phyloP scores from a whole-genome alignment of 257 asterid species.

The Striga asiatica region DNA sequence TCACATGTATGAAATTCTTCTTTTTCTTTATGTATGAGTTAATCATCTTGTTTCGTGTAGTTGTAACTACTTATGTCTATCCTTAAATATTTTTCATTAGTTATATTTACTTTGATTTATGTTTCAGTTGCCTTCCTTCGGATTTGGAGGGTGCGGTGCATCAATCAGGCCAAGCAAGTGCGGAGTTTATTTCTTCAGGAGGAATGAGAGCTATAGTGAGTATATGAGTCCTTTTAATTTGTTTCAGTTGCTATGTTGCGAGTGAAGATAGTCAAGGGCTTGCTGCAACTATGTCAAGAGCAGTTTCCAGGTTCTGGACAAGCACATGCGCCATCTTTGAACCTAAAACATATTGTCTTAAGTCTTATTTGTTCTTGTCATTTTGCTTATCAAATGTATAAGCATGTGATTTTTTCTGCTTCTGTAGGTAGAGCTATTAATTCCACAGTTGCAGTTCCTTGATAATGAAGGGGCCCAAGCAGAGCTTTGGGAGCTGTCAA shows the following conservation, averaged over 20 bases:
- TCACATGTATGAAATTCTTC: too few relatives aligned
- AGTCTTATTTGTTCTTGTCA: neutral
- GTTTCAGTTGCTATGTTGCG: conserved; percentile 6
- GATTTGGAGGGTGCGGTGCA: conserved; percentile 92
- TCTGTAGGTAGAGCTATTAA: conserved; percentile 78
- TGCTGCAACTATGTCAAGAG: neutral
- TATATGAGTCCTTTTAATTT: neutral
- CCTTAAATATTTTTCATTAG: neutral
- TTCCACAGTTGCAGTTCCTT: conserved; percentile 88
- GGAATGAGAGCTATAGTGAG: conserved; percentile 87
- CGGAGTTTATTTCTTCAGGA: conserved; percentile 72
- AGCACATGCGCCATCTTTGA: neutral
- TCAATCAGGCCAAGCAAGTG: conserved; percentile 82
- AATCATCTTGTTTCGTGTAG: too few relatives aligned
- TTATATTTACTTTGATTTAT: conserved; percentile 4
- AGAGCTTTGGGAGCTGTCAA: conserved; percentile 87
- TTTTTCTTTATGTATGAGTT: too few relatives aligned
- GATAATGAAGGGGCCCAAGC: conserved; percentile 95
- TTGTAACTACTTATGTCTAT: neutral
- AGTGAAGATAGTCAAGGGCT: conserved; percentile 5
- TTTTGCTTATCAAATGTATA: neutral
- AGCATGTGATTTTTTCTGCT: too few relatives aligned
- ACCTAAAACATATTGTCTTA: neutral
- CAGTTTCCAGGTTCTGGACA: neutral
- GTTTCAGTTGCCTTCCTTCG: conserved; percentile 82